Evolutionary conservation across 2,329 filamentous ascomycete genomes (phyloP).

Genomic region (Lasiodiplodia sp.): DNA sequence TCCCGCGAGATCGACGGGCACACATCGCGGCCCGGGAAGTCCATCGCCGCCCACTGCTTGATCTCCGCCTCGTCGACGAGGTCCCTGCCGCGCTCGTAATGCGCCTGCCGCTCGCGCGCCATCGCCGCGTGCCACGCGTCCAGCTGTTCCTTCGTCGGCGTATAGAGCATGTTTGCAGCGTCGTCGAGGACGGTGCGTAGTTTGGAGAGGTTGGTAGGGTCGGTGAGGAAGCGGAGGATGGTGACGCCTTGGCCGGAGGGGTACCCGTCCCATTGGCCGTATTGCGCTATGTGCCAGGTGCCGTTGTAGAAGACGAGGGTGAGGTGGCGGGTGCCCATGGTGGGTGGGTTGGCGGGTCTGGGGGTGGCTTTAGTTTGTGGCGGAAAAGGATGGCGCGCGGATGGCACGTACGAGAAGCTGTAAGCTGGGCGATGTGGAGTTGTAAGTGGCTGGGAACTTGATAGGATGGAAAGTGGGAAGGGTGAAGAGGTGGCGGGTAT

Average conservation of each 20-base stretch:
- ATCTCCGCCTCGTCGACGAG: too few species aligned
- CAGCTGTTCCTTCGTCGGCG: too few species aligned
- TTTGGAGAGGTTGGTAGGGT: constrained; percentile 2
- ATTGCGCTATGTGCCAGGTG: constrained; percentile 37
- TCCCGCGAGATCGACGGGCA: too few species aligned
- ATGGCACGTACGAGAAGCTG: neutral
- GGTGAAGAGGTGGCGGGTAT: too few species aligned
- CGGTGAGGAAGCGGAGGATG: constrained; percentile 19
- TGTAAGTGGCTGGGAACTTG: too few species aligned
- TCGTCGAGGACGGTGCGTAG: neutral
- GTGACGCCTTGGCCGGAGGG: constrained; percentile 37
- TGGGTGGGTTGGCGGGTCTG: neutral
- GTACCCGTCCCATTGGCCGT: constrained; percentile 41
- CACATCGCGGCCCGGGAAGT: too few species aligned
- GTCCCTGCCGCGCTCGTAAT: too few species aligned
- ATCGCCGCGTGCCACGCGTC: neutral
- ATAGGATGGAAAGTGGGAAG: too few species aligned
- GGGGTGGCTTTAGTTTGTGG: too few species aligned
- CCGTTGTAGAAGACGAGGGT: constrained; percentile 34
- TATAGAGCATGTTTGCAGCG: neutral
- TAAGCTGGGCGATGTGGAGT: neutral
- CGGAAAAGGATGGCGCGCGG: too few species aligned
- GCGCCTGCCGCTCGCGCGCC: neutral
- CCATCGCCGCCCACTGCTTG: neutral
- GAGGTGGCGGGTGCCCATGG: constrained; percentile 35